Conservation (phyloP, 805 yeast genomes). For the Saccharomyces jurei region DNA sequence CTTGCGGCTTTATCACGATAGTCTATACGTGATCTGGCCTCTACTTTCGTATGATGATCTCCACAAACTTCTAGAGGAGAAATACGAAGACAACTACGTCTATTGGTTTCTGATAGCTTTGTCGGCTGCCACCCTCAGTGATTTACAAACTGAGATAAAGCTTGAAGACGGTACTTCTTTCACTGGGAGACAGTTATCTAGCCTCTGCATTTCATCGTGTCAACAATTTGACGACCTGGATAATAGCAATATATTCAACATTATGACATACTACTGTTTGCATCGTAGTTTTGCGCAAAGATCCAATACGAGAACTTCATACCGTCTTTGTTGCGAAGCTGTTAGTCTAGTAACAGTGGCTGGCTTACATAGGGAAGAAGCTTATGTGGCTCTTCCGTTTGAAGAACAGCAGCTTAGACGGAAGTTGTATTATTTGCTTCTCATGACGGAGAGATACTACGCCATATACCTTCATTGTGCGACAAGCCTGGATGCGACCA, state of each 20-base stretch:
- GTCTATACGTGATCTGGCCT: not conserved
- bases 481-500: not conserved
- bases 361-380: not conserved
- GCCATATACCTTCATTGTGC: not conserved
- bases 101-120: not conserved
- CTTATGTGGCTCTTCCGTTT: not conserved
- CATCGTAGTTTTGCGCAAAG: not conserved
- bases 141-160: conserved; percentile 65
- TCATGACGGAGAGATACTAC: not conserved
- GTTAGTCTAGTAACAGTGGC: not conserved
- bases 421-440: not conserved
- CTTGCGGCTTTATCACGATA: not conserved
- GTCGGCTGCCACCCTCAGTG: conserved; percentile 25
- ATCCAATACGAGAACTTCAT: not conserved
- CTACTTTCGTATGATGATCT: not conserved
- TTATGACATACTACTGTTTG: not conserved
- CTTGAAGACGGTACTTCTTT: conserved; percentile 71
- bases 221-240: conserved; percentile 71
- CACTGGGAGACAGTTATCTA: conserved; percentile 36
- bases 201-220: conserved; percentile 94
- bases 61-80: not conserved
- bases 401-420: not conserved
- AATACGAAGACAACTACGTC: not conserved
- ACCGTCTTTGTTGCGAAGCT: not conserved
- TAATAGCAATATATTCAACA: not conserved